Percentiles rank a stretch among this genome's conserved stretches.
Evolutionary conservation across 108 stramenopile species (phyloP).

Genomic region (Licmophora abbreviata): DNA sequence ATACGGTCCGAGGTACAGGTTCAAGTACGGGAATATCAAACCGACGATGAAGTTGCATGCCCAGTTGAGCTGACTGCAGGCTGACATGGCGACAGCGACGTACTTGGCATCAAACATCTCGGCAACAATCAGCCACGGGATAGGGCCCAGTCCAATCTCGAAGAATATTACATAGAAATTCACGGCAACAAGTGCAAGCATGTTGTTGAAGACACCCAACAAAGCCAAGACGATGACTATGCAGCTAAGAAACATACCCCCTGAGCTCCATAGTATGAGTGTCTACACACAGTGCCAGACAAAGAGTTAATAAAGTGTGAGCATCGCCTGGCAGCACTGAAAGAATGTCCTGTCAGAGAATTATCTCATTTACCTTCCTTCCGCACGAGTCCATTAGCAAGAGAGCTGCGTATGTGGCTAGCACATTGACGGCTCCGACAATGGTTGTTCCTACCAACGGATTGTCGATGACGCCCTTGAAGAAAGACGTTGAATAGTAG

Average conservation of each 20-base stretch:
- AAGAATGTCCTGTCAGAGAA: no score
- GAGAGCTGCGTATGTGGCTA: constrained; percentile 89
- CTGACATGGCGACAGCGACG: constrained; percentile 78
- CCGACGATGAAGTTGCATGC: constrained; percentile 87
- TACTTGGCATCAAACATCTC: constrained; percentile 86
- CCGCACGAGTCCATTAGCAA: constrained; percentile 88
- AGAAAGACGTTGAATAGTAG: constrained; percentile 96
- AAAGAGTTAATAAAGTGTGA: no score
- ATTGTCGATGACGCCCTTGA: constrained; percentile 87
- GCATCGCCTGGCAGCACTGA: no score
- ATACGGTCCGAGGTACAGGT: constrained; percentile 60
- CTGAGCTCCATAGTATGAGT: constrained; percentile 83
- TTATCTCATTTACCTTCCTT: no score
- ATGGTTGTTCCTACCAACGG: constrained; percentile 88
- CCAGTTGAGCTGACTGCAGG: constrained; percentile 88
- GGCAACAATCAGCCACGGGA: constrained; percentile 93
- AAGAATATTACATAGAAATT: constrained; percentile 86
- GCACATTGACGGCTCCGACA: constrained; percentile 87
- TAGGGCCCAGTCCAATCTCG: constrained; percentile 95
- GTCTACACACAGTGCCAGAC: no score
- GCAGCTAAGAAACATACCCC: constrained; percentile 73
- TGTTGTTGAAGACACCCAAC: constrained; percentile 52
- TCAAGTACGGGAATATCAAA: constrained; percentile 81
- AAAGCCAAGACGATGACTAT: constrained; percentile 59
- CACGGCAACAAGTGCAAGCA: constrained; percentile 61